These are phyloP conservation scores for Cordyceps militaris DNA, from an alignment of 2,329 filamentous ascomycete species.

Conservation along the genomic window DNA sequence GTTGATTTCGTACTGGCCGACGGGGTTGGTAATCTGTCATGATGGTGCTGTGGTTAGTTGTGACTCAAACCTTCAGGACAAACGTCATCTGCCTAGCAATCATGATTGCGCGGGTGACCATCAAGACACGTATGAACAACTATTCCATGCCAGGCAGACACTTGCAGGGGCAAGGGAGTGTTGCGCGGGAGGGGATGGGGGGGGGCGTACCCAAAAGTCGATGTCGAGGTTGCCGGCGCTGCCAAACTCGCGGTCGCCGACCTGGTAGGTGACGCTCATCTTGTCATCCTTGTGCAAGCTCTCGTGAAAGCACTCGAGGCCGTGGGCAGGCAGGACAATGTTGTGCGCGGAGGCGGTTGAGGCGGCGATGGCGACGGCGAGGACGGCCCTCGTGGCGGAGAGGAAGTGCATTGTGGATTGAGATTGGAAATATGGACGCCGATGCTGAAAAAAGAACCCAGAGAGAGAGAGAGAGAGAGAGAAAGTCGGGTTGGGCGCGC, in stretches of 20 bases:
- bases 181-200: too few species aligned
- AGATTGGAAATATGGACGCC: not conserved
- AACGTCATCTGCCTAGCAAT: not conserved
- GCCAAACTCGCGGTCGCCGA: conserved; percentile 93
- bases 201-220: conserved; percentile 85
- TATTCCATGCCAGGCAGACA: not conserved
- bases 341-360: conserved; percentile 75
- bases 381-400: conserved; percentile 36
- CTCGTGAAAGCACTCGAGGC: conserved; percentile 97
- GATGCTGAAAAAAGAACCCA: not conserved
- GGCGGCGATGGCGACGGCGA: conserved; percentile 34
- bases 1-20: conserved; percentile 67
- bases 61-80: not conserved
- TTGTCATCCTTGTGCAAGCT: conserved; percentile 84
- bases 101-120: not conserved
- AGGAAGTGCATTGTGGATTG: conserved; percentile 35
- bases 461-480: not conserved
- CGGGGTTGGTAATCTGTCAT: conserved; percentile 68
- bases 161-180: not conserved
- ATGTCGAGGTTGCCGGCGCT: conserved; percentile 91
- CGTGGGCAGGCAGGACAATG: conserved; percentile 89
- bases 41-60: conserved; percentile 13
- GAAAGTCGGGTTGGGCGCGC: not conserved
- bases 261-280: conserved; percentile 98
- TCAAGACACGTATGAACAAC: not conserved